Evolutionary conservation across 805 yeast species (phyloP).

Genomic region (Ogataea trehalophila): DNA sequence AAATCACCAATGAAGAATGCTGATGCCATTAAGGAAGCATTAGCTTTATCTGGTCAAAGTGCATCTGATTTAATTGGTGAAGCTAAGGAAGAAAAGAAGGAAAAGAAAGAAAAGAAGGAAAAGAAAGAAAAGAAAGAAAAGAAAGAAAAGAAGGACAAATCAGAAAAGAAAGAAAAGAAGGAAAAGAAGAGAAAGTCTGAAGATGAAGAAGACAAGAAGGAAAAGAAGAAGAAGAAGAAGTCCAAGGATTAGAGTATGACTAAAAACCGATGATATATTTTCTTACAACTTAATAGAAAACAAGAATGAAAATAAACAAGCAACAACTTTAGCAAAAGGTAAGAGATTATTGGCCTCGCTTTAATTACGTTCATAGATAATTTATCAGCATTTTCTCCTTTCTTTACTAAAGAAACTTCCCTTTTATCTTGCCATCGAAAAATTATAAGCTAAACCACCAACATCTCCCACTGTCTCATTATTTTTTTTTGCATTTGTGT

Average conservation of each 20-base stretch:
- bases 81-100: constrained; percentile 34
- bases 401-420: too few species aligned
- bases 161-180: constrained; percentile 49
- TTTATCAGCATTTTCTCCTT: too few species aligned
- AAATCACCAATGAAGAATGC: constrained; percentile 94
- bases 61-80: constrained; percentile 28
- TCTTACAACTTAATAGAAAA: too few species aligned
- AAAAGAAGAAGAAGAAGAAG: constrained; percentile 34
- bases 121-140: constrained; percentile 48
- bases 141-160: constrained; percentile 46
- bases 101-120: constrained; percentile 42
- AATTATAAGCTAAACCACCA: too few species aligned
- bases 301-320: too few species aligned
- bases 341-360: too few species aligned
- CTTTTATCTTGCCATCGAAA: too few species aligned
- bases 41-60: constrained; percentile 50
- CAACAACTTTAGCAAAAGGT: too few species aligned
- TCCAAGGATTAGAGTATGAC: constrained; percentile 26
- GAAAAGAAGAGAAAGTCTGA: constrained; percentile 41
- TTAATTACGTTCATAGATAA: too few species aligned
- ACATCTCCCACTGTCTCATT: too few species aligned
- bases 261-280: too few species aligned
- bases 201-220: constrained; percentile 30
- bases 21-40: constrained; percentile 90
- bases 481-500: too few species aligned